A percentile compares a stretch with the other conserved stretches of the same genome.
phyloP scores from a whole-genome alignment of 148 eudicot genomes.

The Tetragonia tetragonoides region DNA sequence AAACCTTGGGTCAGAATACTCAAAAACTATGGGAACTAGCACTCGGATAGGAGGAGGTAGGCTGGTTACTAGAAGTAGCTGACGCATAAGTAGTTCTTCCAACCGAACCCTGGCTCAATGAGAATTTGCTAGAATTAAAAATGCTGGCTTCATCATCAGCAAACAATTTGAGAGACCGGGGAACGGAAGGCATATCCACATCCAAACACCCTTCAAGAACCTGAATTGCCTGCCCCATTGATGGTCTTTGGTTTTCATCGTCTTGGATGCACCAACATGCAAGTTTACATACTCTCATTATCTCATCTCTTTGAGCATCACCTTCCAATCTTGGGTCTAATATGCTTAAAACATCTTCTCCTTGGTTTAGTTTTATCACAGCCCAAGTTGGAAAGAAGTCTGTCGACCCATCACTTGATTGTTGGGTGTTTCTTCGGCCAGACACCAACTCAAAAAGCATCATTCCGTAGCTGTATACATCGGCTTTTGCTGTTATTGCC shows the following conservation, averaged over 20 bases:
- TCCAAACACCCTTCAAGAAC: slow-evolving; percentile 65
- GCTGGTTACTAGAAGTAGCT: slow-evolving; percentile 11
- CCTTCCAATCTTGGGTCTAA: slow-evolving; percentile 44
- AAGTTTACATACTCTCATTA: slow-evolving; percentile 43
- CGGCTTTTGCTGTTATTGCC: slow-evolving; percentile 62
- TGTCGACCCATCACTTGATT: slow-evolving; percentile 34
- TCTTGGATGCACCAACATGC: slow-evolving; percentile 82
- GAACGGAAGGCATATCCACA: slow-evolving; percentile 53
- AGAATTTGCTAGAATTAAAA: slow-evolving; percentile 47
- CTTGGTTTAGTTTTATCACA: slow-evolving; percentile 35
- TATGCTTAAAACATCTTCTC: slow-evolving; percentile 46
- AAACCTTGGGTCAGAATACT: too few relatives aligned
- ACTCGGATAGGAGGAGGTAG: background rate
- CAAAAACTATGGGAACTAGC: background rate
- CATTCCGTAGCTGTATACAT: slow-evolving; percentile 71
- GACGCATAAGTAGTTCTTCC: slow-evolving; percentile 15
- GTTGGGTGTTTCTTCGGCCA: slow-evolving; percentile 45
- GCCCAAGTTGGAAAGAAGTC: slow-evolving; percentile 55
- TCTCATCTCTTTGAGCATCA: slow-evolving; percentile 40
- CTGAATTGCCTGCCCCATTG: slow-evolving; percentile 67
- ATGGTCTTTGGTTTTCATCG: slow-evolving; percentile 51
- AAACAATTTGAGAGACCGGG: slow-evolving; percentile 46
- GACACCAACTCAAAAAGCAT: slow-evolving; percentile 55
- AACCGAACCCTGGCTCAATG: slow-evolving; percentile 38
- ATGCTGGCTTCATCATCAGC: slow-evolving; percentile 37